Percentiles rank a stretch among this genome's conserved stretches.
Conservation (phyloP, 768 basidiomycete species). For the Hydnomerulius pinastri region DNA sequence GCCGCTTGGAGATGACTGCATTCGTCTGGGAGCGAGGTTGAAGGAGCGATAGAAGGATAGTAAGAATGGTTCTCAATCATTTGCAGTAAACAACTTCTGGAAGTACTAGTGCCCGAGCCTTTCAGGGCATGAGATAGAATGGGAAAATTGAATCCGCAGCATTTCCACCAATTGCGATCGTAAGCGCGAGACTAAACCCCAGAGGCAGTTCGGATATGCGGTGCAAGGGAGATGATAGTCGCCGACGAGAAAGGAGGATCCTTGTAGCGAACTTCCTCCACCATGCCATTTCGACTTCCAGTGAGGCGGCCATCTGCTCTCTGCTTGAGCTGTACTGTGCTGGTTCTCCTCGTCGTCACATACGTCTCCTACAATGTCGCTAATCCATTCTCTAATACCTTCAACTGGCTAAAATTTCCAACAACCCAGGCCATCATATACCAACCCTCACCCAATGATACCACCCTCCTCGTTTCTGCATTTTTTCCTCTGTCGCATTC, state of each 20-base stretch:
- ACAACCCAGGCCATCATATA: neutral
- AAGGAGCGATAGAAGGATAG: too few species aligned
- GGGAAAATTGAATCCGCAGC: too few species aligned
- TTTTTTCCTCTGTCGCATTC: conserved; percentile 27
- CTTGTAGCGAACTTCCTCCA: too few species aligned
- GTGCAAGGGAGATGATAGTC: neutral
- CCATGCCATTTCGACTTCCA: neutral
- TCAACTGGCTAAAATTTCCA: neutral
- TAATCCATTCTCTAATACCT: neutral
- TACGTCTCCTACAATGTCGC: conserved; percentile 2
- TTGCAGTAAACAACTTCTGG: too few species aligned
- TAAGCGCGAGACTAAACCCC: too few species aligned
- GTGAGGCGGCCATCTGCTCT: neutral
- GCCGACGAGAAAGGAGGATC: neutral
- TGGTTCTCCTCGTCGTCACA: neutral
- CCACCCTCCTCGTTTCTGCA: conserved; percentile 26
- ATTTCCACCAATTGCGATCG: too few species aligned
- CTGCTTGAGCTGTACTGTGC: neutral
- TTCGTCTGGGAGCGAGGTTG: too few species aligned
- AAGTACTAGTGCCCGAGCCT: too few species aligned
- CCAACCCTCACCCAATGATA: neutral
- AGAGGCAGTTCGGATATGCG: neutral
- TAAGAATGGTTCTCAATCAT: too few species aligned
- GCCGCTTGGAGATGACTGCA: too few species aligned
- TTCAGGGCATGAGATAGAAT: too few species aligned